Base-by-base conservation (phyloP, 495 filamentous ascomycete species). In the Daldinia decipiens region DNA sequence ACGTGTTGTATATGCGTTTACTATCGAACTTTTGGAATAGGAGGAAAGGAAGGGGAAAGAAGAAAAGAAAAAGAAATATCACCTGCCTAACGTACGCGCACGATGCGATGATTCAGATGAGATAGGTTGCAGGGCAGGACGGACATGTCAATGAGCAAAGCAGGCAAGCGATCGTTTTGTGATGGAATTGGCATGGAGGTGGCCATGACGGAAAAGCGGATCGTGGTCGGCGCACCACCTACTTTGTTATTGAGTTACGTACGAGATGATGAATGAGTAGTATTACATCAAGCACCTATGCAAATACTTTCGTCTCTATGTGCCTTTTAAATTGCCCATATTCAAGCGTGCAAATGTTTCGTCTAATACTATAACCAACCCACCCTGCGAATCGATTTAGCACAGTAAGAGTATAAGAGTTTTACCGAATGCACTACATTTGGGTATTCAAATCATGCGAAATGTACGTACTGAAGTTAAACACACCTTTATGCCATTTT, bases 161-260 rank as follows among this genome's bases (percentile, higher is more conserved):
- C 5, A 53, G 26, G 47, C 47, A 27, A 31, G 27, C 50, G 50
- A 15, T 53, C 24, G 50, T 53, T 31, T 31, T 53, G 27, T 53
- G 50, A 53, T 53, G 50, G 27, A 31, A 29, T 59, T 31, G 19
- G 13, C 8, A 55, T 17, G 36, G 53, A 19, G 19, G 45, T 38
- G 15, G 54, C 7, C 32, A 39, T 40, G 32, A 70, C 34, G 56
- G 47, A 34, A 56, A 54, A 24, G 50, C 50, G 50, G 50, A 36
- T 56, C 5, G 62, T 70, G 61, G 67, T 70, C 56, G 67, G 61
- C 62, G 67, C 31, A 40, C 66, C 59, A 61, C 50, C 36, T 54
- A 21, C 13, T 24, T 54, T n/a, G 32, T 43, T 26, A 24, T 5
- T 9, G 50, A 63, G 34, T 36, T 40, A 59, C 17, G 59, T 40